Base-by-base conservation (phyloP, 148 eudicot genomes). In the Fallopia convolvulus region DNA sequence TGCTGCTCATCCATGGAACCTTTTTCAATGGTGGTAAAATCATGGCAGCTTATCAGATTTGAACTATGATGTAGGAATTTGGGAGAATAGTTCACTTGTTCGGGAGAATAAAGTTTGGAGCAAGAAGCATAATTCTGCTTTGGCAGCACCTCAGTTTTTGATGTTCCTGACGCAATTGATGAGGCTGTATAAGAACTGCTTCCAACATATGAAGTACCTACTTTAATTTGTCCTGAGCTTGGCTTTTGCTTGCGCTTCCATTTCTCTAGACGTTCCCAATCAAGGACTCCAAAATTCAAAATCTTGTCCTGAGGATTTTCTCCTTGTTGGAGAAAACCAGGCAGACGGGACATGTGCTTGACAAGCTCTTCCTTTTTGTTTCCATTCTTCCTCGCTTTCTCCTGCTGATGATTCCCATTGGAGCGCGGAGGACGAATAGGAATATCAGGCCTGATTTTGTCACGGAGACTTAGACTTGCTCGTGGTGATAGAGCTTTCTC, bases 201-300 rank as follows among this genome's bases (percentile, higher is more conserved):
- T 48, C 46, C 18, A 18, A 76, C 76, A 63, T 33, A 47, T n/a
- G 84, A 76, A 65, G 61, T 23, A 75, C 72, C 71, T n/a, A 36
- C 65, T 39, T 26, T 74, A 76, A 66, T 53, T 53, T 73, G 74
- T 55, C 71, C 66, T 17, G 70, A 75, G 56, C 71, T 36, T 15
- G 61, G 81, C 46, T 80, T 86, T 70, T 87, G 85, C 55, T 74
- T 83, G 77, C 82, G 82, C 77, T 84, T 91, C 97, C 97, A 94
- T 55, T 81, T 80, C 83, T 92, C 95, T 42, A 94, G 81, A 74
- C 87, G 83, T 30, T 80, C 85, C 98, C 97, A 92, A 73, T 92
- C 97, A 85, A 92, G 91, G 80, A 94, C 98, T 15, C 97, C 97
- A 32, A 90, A 85, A 79, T 85, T 89, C 77, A 92, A 80, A 70